These are phyloP conservation scores for Stellera chamaejasme DNA, from an alignment of 345 rosid species.

Conservation along the genomic window DNA sequence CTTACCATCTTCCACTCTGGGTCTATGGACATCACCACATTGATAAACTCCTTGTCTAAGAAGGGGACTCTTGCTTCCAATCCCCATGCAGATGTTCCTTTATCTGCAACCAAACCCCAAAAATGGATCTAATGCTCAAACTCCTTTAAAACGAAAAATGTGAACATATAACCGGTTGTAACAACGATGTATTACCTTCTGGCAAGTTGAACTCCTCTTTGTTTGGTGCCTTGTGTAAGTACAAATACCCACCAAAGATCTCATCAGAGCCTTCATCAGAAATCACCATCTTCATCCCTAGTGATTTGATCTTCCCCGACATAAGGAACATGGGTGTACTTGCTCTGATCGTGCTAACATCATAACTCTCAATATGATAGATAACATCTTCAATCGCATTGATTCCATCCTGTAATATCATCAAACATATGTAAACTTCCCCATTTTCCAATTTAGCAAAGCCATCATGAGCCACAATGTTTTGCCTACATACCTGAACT, in stretches of 20 bases:
- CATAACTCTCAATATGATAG: constrained; percentile 83
- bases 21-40: constrained; percentile 74
- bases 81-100: constrained; percentile 97
- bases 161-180: neutral
- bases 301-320: constrained; percentile 86
- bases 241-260: constrained; percentile 89
- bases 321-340: constrained; percentile 93
- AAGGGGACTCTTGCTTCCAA: constrained; percentile 92
- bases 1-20: constrained; percentile 84
- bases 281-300: constrained; percentile 94
- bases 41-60: constrained; percentile 78
- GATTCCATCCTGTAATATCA: constrained; percentile 56
- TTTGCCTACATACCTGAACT: constrained; percentile 45
- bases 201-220: constrained; percentile 84
- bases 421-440: constrained; percentile 1
- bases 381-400: constrained; percentile 96
- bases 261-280: constrained; percentile 98
- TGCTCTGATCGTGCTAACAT: constrained; percentile 84
- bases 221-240: constrained; percentile 95
- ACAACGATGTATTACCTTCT: constrained; percentile 38
- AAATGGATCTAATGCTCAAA: neutral
- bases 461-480: neutral
- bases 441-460: neutral
- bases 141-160: neutral
- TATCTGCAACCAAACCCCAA: constrained; percentile 37